phyloP scores from a whole-genome alignment of 2,329 filamentous ascomycete species.

The Monilinia laxa region DNA sequence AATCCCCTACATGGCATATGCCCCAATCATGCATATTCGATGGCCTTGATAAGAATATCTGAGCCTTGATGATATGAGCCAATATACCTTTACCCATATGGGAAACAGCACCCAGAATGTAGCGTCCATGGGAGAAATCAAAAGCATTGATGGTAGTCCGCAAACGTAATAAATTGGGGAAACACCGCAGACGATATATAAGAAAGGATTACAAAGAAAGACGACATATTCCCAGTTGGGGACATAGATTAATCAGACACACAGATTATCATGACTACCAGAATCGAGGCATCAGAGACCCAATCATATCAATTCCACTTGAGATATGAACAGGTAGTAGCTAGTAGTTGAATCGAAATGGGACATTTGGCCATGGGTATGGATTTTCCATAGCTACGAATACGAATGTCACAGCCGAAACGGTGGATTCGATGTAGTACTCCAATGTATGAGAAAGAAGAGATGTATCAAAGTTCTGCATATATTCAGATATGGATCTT shows the following conservation, averaged over 20 bases:
- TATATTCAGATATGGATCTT: background rate
- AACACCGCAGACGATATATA: background rate
- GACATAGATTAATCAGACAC: background rate
- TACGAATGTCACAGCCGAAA: background rate
- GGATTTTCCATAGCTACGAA: background rate
- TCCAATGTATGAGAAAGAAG: background rate
- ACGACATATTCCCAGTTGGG: background rate
- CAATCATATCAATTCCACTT: background rate
- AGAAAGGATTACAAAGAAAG: background rate
- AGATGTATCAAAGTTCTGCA: background rate
- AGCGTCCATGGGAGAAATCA: background rate
- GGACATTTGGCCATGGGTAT: background rate
- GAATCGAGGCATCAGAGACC: background rate
- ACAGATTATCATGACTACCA: background rate
- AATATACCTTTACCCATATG: background rate
- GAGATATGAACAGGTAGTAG: no score
- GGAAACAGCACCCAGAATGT: background rate
- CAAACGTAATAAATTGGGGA: background rate
- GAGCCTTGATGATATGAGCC: background rate
- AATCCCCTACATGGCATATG: background rate
- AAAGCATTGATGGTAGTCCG: background rate
- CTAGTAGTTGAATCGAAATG: background rate
- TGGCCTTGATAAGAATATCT: background rate
- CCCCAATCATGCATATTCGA: background rate
- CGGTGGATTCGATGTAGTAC: background rate